Conservation (phyloP, 352 stramenopile species). For the Phytophthora capsici region DNA sequence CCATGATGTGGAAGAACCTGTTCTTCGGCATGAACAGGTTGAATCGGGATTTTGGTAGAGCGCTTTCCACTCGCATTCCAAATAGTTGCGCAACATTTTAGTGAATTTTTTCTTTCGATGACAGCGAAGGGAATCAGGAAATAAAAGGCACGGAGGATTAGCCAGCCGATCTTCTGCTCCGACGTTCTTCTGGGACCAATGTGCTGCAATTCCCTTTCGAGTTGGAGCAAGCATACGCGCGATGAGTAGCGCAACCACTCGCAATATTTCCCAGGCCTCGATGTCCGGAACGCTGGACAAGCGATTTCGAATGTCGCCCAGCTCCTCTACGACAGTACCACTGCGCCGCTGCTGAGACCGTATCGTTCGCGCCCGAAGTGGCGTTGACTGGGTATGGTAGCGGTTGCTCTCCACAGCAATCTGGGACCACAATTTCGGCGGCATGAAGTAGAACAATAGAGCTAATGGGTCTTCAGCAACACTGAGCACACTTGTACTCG, state of each 20-base stretch:
- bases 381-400: too few species aligned
- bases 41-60: slow-evolving; percentile 17
- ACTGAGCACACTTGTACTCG: too few species aligned
- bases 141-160: slow-evolving; percentile 87
- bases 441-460: too few species aligned
- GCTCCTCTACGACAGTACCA: background rate
- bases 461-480: too few species aligned
- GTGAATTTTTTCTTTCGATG: slow-evolving; percentile 92
- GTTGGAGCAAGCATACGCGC: background rate
- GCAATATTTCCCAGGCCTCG: background rate
- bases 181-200: background rate
- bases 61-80: slow-evolving; percentile 81
- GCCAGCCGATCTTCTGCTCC: slow-evolving; percentile 34
- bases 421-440: too few species aligned
- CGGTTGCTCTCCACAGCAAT: too few species aligned
- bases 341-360: background rate
- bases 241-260: background rate
- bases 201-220: background rate
- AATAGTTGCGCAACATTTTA: slow-evolving; percentile 84
- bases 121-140: slow-evolving; percentile 95
- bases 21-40: background rate
- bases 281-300: background rate
- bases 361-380: background rate
- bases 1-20: background rate
- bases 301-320: background rate